Evolutionary conservation across 257 asterid species (phyloP), one percentile per base, ranked within the genome.

Genomic region (Lycium ferocissimum): DNA sequence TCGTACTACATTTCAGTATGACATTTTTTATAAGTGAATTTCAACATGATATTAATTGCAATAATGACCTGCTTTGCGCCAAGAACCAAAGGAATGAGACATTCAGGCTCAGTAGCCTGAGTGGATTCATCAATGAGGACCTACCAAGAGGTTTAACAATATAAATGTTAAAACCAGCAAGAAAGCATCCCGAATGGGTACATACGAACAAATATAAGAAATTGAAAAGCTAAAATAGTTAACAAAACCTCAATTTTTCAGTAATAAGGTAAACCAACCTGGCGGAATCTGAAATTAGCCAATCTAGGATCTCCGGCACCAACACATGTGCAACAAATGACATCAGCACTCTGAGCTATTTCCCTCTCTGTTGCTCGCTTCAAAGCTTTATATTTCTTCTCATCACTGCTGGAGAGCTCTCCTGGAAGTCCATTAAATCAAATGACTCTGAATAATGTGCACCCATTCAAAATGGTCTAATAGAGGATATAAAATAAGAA

Each of bases 291-390:
- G 87, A 97, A 97, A 90, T 97, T 95, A 76, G 98, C 92, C 87
- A 97, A 83, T 80, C 99, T 96, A 86, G 99, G 99, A 91, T 97
- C 99, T 88, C 99, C 99, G 80, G 99, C 99, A 81, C 99, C 99
- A 81, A 97, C 99, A 14, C 99, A 95, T 45, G 99, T 97, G 88
- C 99, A 97, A 75, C 99, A 97, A 86, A 97, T 97, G 87, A 97
- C 99, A 91, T 97, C 99, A 88, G 99, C 99, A 91, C 99, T 97
- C 93, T 95, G 99, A 84, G 95, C 91, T 91, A 97, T 97, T 92
- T 97, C 99, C 93, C 99, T 93, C 92, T 95, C 99, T 84, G 99
- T 97, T 61, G 98, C 98, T 87, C 99, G 92, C 89, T 95, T 97
- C 87, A 94, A 87, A 63, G 98, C 93, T 92, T 97, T 97, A 86